These are phyloP conservation scores for Petrea volubilis DNA, from an alignment of 257 asterid genomes.

Conservation along the genomic window DNA sequence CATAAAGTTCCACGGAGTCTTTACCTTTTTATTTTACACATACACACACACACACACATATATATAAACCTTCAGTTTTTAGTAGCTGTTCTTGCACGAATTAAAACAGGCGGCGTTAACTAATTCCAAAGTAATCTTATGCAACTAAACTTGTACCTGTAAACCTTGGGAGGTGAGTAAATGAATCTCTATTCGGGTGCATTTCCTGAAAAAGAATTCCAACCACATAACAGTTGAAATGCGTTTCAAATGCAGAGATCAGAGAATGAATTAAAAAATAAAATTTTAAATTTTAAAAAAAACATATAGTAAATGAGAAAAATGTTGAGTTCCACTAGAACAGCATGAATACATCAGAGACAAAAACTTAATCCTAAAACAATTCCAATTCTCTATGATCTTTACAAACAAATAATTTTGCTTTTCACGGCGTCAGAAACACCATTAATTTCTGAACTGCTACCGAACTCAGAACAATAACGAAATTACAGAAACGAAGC, in stretches of 20 bases:
- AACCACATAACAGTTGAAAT: slow-evolving; percentile 2
- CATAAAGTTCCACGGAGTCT: neutral
- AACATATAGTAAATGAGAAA: neutral
- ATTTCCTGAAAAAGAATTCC: slow-evolving; percentile 63
- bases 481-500: neutral
- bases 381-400: neutral
- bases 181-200: slow-evolving; percentile 93
- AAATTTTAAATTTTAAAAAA: neutral
- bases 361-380: neutral
- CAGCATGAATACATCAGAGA: neutral
- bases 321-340: neutral
- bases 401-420: neutral
- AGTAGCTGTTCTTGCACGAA: neutral
- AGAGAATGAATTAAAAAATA: neutral
- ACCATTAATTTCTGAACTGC: neutral
- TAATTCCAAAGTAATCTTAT: neutral
- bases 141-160: slow-evolving; percentile 51
- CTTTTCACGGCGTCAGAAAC: neutral
- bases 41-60: too few species aligned
- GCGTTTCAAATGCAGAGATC: neutral
- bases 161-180: slow-evolving; percentile 83
- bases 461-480: neutral
- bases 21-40: neutral
- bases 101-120: neutral
- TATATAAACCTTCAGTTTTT: neutral